phyloP scores from a whole-genome alignment of 2,329 filamentous ascomycete species.

The Exophiala sp. region DNA sequence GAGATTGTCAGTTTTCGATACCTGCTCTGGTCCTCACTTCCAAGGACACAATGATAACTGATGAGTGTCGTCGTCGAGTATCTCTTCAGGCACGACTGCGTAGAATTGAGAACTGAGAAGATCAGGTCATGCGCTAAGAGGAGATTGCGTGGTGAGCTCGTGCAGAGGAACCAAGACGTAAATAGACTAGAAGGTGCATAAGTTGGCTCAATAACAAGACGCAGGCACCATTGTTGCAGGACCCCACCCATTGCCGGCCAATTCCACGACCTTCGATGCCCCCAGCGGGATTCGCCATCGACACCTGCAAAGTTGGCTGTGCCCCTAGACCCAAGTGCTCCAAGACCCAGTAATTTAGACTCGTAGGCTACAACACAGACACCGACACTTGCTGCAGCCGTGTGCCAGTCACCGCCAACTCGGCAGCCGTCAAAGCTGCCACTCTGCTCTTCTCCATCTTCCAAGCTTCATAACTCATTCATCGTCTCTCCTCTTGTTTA shows the following conservation, averaged over 20 bases:
- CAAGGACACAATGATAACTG: too few relatives aligned
- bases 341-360: background rate
- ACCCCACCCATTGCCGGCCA: background rate
- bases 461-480: conserved; percentile 12
- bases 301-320: background rate
- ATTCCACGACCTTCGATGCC: conserved; percentile 6
- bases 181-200: conserved; percentile 10
- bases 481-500: conserved; percentile 16
- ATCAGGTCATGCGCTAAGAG: conserved; percentile 18
- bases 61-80: background rate
- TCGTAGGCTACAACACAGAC: background rate
- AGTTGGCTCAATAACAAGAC: conserved; percentile 6
- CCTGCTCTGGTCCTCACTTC: too few relatives aligned
- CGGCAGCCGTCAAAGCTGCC: background rate
- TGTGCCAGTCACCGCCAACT: conserved; percentile 19
- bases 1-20: background rate
- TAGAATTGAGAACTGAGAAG: conserved; percentile 11
- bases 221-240: background rate
- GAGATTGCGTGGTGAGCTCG: conserved; percentile 18
- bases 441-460: conserved; percentile 7
- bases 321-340: background rate
- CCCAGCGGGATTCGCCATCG: conserved; percentile 3
- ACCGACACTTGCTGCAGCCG: background rate
- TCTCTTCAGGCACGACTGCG: background rate
- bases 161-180: conserved; percentile 8